Conservation (phyloP, 2,329 filamentous ascomycete genomes). For the Stenocarpella maydis region DNA sequence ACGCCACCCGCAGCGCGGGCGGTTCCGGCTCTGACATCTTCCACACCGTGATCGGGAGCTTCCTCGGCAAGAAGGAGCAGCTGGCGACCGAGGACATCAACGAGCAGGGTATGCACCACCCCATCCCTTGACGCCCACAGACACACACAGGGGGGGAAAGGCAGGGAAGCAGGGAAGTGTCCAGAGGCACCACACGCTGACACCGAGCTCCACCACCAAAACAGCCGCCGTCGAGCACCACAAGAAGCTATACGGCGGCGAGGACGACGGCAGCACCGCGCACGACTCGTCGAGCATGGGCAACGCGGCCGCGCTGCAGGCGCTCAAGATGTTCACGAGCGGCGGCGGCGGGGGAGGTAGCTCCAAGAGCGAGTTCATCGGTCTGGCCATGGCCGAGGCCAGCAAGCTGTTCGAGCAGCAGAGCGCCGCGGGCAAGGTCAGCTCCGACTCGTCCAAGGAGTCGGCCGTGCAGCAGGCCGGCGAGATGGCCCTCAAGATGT, state of each 20-base stretch:
- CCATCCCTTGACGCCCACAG: neutral
- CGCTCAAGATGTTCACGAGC: constrained; percentile 79
- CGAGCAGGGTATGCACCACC: constrained; percentile 54
- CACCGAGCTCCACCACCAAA: neutral
- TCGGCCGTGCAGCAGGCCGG: constrained; percentile 80
- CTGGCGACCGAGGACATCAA: constrained; percentile 57
- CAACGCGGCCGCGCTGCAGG: constrained; percentile 80
- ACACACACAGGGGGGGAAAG: neutral
- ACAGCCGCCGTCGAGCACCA: constrained; percentile 77
- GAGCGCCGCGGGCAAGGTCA: constrained; percentile 60
- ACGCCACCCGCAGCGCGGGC: constrained; percentile 57
- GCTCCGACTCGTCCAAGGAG: constrained; percentile 76
- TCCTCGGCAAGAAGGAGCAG: constrained; percentile 59
- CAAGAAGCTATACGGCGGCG: constrained; percentile 74
- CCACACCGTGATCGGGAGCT: constrained; percentile 54
- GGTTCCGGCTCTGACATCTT: constrained; percentile 60
- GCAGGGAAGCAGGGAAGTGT: rapidly evolving
- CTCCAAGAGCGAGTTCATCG: constrained; percentile 80
- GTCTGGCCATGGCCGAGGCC: constrained; percentile 87
- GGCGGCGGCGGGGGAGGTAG: constrained; percentile 51
- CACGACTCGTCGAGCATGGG: constrained; percentile 66
- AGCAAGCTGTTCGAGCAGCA: constrained; percentile 75
- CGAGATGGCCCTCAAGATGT: constrained; percentile 91
- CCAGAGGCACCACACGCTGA: neutral
- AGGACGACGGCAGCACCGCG: constrained; percentile 54